Evolutionary conservation across 2,329 filamentous ascomycete species (phyloP).

Genomic region (Cryphonectria parasitica): DNA sequence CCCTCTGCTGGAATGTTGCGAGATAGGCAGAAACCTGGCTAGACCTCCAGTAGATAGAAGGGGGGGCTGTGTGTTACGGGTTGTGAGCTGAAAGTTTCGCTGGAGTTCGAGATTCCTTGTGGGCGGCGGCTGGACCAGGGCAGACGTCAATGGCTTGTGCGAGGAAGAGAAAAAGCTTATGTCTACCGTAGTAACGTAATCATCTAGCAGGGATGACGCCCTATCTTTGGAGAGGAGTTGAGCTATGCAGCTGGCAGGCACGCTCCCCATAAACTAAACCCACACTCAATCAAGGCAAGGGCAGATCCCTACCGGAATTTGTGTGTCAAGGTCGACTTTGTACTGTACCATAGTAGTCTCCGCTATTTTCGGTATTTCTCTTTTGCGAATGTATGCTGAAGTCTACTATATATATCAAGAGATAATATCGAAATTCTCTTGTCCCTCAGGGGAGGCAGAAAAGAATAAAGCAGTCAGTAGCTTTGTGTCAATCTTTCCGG

Average conservation of each 20-base stretch:
- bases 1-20: not conserved
- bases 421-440: not conserved
- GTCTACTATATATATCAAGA: not conserved
- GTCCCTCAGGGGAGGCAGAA: not conserved
- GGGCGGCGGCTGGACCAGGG: not conserved
- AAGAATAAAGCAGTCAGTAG: too few relatives aligned
- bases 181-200: slow-evolving; percentile 1
- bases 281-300: not conserved
- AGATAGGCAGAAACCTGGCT: not conserved
- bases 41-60: not conserved
- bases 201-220: not conserved
- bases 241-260: not conserved
- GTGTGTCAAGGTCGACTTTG: not conserved
- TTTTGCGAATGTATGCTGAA: not conserved
- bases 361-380: not conserved
- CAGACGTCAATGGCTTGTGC: not conserved
- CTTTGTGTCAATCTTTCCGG: not conserved
- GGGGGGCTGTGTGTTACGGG: not conserved
- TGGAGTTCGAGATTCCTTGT: not conserved
- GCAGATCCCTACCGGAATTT: not conserved
- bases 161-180: not conserved
- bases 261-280: not conserved
- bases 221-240: not conserved
- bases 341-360: not conserved
- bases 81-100: not conserved